Base-by-base conservation (phyloP, 768 basidiomycete genomes). In the Ephemerocybe angulata region DNA sequence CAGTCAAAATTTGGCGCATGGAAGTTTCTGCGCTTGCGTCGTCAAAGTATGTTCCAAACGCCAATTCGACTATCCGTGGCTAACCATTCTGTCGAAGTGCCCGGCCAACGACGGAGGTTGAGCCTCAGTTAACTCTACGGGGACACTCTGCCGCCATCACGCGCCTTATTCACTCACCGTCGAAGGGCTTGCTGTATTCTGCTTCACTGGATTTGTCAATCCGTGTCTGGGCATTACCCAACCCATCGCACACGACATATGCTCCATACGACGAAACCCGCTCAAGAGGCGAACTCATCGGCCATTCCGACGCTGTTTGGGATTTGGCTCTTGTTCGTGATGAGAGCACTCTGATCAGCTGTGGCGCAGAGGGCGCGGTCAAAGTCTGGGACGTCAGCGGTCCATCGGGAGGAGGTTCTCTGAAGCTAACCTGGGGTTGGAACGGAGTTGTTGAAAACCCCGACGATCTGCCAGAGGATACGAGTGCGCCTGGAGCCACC, bases 261-360 rank as follows among this genome's bases (percentile, higher is more conserved):
- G 89, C 90, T 1, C 87, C 93, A 0, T 93, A 90, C 67, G 94
- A 98, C 62, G 81, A 89, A 47, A 85, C 84, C 0, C 80, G 87
- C 3, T 79, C 84, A 27, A 80, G 88, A 33, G 88, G 88, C 30
- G 86, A 88, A 60, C 79, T 98, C 27, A 85, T 95, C 28, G 93
- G 95, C 3, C 93, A 97, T 67, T 92, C 93, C 4, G 95, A 99
- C 66, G 93, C 93, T 4, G 89, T 98, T 24, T 99, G 97, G 97
- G 97, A 94, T 66, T 75, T 98, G 49, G 87, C 90, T 10, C 81
- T 96, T 21, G 82, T 93, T 25, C 80, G 90, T 52, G 88, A 90
- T 58, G 89, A 92, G 67, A 84, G 82, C 54, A 86, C 88, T 7
- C 78, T 98, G 38, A 90, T 96, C 53, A 91, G 89, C 60, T 93